Evolutionary conservation across 2,329 filamentous ascomycete genomes (phyloP), one percentile per base, ranked within the genome.

Genomic region (Emmonsia crescens): DNA sequence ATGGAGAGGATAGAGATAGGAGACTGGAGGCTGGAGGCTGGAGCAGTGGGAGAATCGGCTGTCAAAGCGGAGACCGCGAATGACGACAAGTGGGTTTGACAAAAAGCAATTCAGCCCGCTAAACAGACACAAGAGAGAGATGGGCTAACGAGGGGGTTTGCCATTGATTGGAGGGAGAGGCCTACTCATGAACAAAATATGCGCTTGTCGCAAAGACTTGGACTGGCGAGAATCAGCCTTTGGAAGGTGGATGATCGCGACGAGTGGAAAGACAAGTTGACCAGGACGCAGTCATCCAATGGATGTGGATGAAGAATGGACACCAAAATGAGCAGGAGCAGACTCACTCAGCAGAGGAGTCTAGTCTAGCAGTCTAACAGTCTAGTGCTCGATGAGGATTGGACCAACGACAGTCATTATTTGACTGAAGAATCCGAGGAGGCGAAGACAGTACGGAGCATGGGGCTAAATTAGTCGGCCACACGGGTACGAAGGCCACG

Each of bases 81-180:
- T 44, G 55, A 57, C 27, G 36, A 57, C 55, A 46, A 38, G 55
- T 31, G 55, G 55, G 38, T 31, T 57, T 57, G 36, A 31, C 52
- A 55, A 36, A n/a, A 55, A 38, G 33, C 33, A 55, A 38, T 38
- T 12, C 52, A 55, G 33, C 10, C 52, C 19, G 33, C 31, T 24
- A 40, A 33, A 36, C 52, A 12, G 33, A 38, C 52, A 40, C 33
- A 38, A 38, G n/a, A 24, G 21, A 21, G 16, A 21, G n/a, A 9
- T 55, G 52, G 52, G 33, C 52, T 36, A 55, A 55, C 33, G 12
- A 52, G 16, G 16, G 33, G 1, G 21, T 16, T 16, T 55, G 16
- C n/a, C 5, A 36, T 31, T 31, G 49, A 55, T 55, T 55, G 52
- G 52, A 55, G 52, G n/a, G 31, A 38, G 31, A 36, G 3, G 27